Evolutionary conservation across 805 yeast species (phyloP).

Genomic region (Zygosaccharomyces pseudorouxii): DNA sequence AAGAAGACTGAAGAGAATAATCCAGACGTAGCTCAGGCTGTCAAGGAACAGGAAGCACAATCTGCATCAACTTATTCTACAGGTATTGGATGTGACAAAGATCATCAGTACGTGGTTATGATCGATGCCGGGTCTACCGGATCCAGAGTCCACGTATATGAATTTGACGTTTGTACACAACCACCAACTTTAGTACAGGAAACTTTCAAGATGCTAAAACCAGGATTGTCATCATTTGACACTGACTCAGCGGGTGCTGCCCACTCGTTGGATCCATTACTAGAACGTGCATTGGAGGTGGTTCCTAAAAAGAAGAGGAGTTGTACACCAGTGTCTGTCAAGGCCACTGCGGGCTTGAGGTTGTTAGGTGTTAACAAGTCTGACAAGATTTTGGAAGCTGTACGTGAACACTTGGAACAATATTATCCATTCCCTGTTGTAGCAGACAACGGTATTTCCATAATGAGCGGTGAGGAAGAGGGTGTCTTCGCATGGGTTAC

Average conservation of each 20-base stretch:
- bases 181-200: constrained; percentile 81
- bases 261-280: constrained; percentile 74
- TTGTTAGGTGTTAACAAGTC: constrained; percentile 74
- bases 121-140: constrained; percentile 98
- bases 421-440: constrained; percentile 93
- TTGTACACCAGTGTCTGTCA: constrained; percentile 93
- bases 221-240: constrained; percentile 85
- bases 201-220: constrained; percentile 81
- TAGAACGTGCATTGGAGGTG: constrained; percentile 65
- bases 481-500: constrained; percentile 99
- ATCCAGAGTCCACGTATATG: constrained; percentile 90
- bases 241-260: constrained; percentile 85
- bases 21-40: constrained; percentile 28
- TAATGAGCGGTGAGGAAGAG: constrained; percentile 96
- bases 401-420: constrained; percentile 64
- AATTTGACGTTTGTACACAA: constrained; percentile 78
- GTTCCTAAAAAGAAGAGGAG: constrained; percentile 69
- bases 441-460: constrained; percentile 76
- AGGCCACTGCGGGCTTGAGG: constrained; percentile 97
- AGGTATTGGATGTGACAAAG: constrained; percentile 35
- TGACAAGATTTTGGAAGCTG: constrained; percentile 65
- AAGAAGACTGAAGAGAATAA: constrained; percentile 18
- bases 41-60: constrained; percentile 14
- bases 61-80: constrained; percentile 7
- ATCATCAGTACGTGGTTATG: constrained; percentile 79